Base-by-base conservation (phyloP, 2,329 filamentous ascomycete species). In the Metarhizium anisopliae region DNA sequence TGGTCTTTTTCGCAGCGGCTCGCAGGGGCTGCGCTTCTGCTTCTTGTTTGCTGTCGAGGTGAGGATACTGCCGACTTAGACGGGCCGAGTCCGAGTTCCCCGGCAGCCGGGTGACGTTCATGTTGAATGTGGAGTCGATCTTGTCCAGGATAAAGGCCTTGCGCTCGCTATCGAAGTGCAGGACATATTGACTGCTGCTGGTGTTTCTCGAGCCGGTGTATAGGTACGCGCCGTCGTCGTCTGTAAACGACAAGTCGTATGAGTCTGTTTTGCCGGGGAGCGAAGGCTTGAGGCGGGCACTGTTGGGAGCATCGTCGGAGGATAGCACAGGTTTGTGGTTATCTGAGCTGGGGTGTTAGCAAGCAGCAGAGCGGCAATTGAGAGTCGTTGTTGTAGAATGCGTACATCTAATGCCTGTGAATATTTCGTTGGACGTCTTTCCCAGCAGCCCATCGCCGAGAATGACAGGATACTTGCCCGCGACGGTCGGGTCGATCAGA, bases 81-180 rank as follows among this genome's bases (percentile, higher is more conserved):
- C 79, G 82, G 35, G 81, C 80, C 54, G 78, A 71, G 61, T 89
- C 82, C 54, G 77, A 74, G 63, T 86, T 85, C 60, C 78, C 81
- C 2, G 87, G 89, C 14, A 84, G 84, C 55, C 80, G 83, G 53
- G 82, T 84, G 54, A 96, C 73, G 69, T 96, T 96, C 86, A 96
- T 92, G 65, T 90, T 86, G 71, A 95, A 87, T 43, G 85, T 85
- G n/a, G 85, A 87, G 66, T 90, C 83, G 55, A 96, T 76, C 53
- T 84, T 84, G 73, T 96, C 90, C 55, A 96, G 79, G 32, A 94
- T 84, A 61, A 94, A 94, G 55, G 81, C 86, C 65, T 93, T 84
- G 53, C 83, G 84, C 18, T 78, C 75, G 8, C 86, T 78, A 69
- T 95, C 89, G 66, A 93, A 94, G 56, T 93, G 81, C 53, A 95